Percentiles rank a stretch among this genome's conserved stretches.
Evolutionary conservation across 2,329 filamentous ascomycete species (phyloP).

Genomic region (Cercospora janseana): DNA sequence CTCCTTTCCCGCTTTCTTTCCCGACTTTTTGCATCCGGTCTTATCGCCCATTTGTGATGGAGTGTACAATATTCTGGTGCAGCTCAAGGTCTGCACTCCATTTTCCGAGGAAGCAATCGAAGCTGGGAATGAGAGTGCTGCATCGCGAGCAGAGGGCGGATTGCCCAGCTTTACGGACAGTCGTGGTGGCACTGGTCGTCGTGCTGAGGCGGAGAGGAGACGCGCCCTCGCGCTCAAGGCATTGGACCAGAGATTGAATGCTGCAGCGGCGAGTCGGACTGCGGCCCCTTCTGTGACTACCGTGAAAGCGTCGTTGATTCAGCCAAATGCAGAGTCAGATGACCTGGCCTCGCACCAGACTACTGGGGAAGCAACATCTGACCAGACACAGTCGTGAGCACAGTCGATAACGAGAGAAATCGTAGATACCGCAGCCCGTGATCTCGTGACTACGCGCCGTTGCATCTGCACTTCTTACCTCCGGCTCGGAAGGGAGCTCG

Average conservation of each 20-base stretch:
- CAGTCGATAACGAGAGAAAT: neutral
- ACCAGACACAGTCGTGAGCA: neutral
- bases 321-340: neutral
- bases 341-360: neutral
- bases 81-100: conserved; percentile 75
- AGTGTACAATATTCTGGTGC: conserved; percentile 72
- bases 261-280: conserved; percentile 56
- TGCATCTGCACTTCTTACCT: too few relatives aligned
- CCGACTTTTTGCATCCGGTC: conserved; percentile 74
- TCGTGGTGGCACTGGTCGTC: conserved; percentile 44
- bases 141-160: conserved; percentile 60
- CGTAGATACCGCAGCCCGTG: too few relatives aligned
- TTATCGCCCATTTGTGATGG: conserved; percentile 71
- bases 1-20: conserved; percentile 93
- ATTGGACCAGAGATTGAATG: conserved; percentile 84
- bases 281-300: conserved; percentile 22
- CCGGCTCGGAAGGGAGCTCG: too few relatives aligned
- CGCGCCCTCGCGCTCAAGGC: conserved; percentile 86
- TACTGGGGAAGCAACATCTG: neutral
- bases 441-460: too few relatives aligned
- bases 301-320: conserved; percentile 23
- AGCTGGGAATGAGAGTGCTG: conserved; percentile 68
- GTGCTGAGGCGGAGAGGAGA: conserved; percentile 87
- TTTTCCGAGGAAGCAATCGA: conserved; percentile 81
- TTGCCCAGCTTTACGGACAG: conserved; percentile 59